Percentiles rank a stretch among this genome's conserved stretches.
Conservation (phyloP, 1,139 yeast genomes). For the Taphrina pruni region DNA sequence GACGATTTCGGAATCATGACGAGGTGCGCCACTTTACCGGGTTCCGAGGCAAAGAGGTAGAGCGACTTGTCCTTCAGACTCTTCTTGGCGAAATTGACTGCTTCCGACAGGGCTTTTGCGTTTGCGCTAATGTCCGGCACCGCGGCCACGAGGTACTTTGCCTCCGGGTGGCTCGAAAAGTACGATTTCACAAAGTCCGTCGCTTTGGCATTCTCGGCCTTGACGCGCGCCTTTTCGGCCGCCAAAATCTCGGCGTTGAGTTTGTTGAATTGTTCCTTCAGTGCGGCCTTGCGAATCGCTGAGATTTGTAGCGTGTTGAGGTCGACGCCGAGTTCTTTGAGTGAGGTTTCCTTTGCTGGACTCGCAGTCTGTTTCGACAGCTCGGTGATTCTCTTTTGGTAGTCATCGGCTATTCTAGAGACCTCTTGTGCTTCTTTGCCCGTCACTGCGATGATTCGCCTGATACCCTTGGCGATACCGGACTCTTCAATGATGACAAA, state of each 20-base stretch:
- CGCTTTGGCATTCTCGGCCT: conserved; percentile 82
- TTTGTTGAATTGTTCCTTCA: conserved; percentile 73
- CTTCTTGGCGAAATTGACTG: conserved; percentile 81
- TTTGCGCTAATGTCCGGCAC: conserved; percentile 73
- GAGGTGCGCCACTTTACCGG: conserved; percentile 85
- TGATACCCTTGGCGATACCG: conserved; percentile 97
- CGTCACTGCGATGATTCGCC: conserved; percentile 97
- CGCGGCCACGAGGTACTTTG: conserved; percentile 65
- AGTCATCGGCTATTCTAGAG: conserved; percentile 79
- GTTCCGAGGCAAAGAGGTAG: conserved; percentile 78
- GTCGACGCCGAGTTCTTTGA: conserved; percentile 82
- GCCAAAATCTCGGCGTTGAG: conserved; percentile 88
- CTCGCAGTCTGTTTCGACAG: conserved; percentile 66
- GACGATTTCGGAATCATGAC: conserved; percentile 82
- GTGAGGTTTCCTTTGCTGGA: conserved; percentile 71
- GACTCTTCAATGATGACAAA: conserved; percentile 89
- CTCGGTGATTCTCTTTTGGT: conserved; percentile 63
- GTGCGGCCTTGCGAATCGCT: conserved; percentile 75
- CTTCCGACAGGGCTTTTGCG: conserved; percentile 94
- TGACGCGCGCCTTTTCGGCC: conserved; percentile 82
- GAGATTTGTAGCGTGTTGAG: conserved; percentile 83
- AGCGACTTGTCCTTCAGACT: conserved; percentile 76
- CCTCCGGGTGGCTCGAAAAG: conserved; percentile 59
- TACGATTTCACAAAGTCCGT: conserved; percentile 76
- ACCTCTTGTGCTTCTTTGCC: conserved; percentile 90